Evolutionary conservation across 768 basidiomycete species (phyloP), one percentile per base, ranked within the genome.

Genomic region (Ramaria sp.): DNA sequence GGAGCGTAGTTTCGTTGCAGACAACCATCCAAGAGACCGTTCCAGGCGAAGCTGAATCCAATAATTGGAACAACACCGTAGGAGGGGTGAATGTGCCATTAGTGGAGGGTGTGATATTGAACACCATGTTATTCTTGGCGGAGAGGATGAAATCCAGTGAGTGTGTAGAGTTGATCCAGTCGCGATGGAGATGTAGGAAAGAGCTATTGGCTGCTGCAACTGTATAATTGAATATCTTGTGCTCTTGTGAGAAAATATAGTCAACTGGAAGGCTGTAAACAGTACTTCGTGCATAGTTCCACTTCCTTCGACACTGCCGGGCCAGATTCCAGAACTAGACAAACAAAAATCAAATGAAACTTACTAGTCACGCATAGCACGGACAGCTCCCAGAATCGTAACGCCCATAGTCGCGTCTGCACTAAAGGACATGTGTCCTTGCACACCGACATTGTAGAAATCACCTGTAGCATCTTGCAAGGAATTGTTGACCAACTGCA

Each of bases 161-260:
- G 0, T 72, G 74, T 17, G 66, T 63, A 3, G 67, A 65, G 62
- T 76, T 76, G 59, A 76, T 73, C 65, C 72, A 74, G 42, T 68
- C 64, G 41, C 72, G 65, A 54, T 74, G 70, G 2, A 76, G 66
- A 12, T 69, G 68, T 20, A 74, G 65, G 33, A 64, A 67, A 3
- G 71, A 70, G n/a, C 60, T 53, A 49, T 67, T 69, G 59, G 64
- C 69, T 13, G 65, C 61, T 4, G 64, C 60, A 13, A 75, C 63
- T 2, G 74, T 75, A 61, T 76, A 76, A 62, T 75, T 75, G 67
- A 76, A 76, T 51, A 73, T 72, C 45, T 71, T 58, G 9, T 75
- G 67, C 24, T 58, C 61, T 37, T 63, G 59, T 53, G 54, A 33
- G 27, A 17, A 45, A 11, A 42, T n/a, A 22, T 7, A n/a, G 27